These are phyloP conservation scores for Phytophthora vignae DNA, from an alignment of 352 stramenopile species.

Conservation along the genomic window DNA sequence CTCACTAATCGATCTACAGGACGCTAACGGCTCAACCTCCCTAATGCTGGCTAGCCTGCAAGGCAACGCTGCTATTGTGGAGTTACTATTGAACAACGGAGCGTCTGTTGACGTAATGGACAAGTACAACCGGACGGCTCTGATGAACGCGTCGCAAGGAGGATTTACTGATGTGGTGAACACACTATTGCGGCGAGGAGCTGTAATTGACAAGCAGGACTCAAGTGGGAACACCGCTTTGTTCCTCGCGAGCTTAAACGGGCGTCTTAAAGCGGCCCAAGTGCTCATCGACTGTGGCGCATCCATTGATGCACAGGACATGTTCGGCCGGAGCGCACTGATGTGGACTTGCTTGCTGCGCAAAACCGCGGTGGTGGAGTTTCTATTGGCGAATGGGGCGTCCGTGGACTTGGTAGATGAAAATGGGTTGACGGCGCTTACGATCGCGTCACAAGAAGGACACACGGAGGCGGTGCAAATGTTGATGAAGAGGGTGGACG, in stretches of 20 bases:
- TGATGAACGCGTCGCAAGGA: not conserved
- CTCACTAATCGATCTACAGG: not conserved
- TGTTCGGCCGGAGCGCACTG: not conserved
- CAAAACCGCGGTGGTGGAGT: not conserved
- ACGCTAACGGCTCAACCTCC: not conserved
- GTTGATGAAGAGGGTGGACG: not conserved
- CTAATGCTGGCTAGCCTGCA: not conserved
- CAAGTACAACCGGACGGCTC: not conserved
- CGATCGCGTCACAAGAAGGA: not conserved
- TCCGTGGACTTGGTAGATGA: not conserved
- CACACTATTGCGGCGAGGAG: not conserved
- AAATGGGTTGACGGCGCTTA: not conserved
- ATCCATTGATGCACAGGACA: not conserved
- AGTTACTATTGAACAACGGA: not conserved
- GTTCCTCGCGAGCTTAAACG: not conserved
- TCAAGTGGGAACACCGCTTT: conserved; percentile 1
- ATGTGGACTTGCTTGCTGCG: not conserved
- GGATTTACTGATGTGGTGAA: not conserved
- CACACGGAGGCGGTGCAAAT: not conserved
- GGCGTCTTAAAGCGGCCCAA: not conserved
- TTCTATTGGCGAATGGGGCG: not conserved
- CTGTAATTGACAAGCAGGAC: not conserved
- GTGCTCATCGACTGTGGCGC: not conserved
- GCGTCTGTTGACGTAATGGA: not conserved
- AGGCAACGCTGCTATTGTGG: not conserved